phyloP scores from a whole-genome alignment of 441 rosid genomes.

The Kokia cookei region DNA sequence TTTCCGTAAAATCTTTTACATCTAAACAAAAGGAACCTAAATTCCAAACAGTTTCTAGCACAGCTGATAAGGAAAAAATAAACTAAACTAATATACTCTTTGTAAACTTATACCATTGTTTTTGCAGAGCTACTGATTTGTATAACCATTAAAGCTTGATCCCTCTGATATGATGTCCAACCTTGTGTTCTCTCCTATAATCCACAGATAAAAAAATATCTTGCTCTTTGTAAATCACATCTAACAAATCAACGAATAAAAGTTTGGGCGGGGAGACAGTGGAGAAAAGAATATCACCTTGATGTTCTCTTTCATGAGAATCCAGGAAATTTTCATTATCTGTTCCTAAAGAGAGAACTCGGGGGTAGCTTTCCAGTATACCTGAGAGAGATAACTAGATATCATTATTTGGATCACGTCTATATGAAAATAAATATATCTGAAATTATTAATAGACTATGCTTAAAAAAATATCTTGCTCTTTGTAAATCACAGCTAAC shows the following conservation, averaged over 20 bases:
- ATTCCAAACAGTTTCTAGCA: not conserved
- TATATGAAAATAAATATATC: not conserved
- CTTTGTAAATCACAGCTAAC: not conserved
- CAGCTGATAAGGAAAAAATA: not conserved
- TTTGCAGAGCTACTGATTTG: constrained; percentile 46
- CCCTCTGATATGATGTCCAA: constrained; percentile 85
- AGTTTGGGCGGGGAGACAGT: not conserved
- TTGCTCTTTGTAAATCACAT: not conserved
- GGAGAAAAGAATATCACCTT: constrained; percentile 39
- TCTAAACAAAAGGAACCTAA: no score
- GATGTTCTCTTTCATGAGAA: constrained; percentile 78
- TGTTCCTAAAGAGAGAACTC: constrained; percentile 69
- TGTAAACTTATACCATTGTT: constrained; percentile 16
- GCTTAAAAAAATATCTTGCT: not conserved
- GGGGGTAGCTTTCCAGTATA: constrained; percentile 70
- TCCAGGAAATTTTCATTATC: constrained; percentile 62
- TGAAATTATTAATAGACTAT: not conserved
- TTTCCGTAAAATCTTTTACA: no score
- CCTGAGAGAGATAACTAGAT: constrained; percentile 29
- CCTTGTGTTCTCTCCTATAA: constrained; percentile 66
- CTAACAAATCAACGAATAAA: not conserved
- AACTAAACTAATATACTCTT: not conserved
- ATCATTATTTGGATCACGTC: not conserved
- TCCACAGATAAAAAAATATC: constrained; percentile 12
- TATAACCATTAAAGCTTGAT: constrained; percentile 68